Conservation (phyloP, 2,329 filamentous ascomycete genomes). For the Periconia macrospinosa region DNA sequence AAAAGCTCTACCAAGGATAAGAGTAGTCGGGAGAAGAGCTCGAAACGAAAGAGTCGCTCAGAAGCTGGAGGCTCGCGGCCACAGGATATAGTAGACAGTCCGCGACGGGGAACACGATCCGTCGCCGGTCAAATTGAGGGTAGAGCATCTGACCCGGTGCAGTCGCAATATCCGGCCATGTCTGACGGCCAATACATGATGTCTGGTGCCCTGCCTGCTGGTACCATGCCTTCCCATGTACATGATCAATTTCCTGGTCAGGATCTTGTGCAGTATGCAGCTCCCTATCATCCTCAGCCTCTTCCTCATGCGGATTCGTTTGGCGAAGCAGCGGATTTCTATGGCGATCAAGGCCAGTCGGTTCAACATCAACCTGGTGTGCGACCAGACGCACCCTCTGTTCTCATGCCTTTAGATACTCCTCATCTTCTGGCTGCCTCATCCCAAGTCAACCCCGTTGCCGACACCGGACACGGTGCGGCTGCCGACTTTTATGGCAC, state of each 20-base stretch:
- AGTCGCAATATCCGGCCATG: not conserved
- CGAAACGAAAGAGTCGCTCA: conserved; percentile 35
- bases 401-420: conserved; percentile 57
- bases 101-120: conserved; percentile 21
- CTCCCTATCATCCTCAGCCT: conserved; percentile 50
- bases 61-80: conserved; percentile 27
- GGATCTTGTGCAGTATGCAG: conserved; percentile 49
- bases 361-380: conserved; percentile 63
- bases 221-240: conserved; percentile 51
- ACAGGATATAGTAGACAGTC: conserved; percentile 32
- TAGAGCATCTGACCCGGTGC: conserved; percentile 32
- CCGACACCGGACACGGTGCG: conserved; percentile 63
- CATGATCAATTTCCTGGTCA: conserved; percentile 63
- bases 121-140: conserved; percentile 34
- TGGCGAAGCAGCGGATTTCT: conserved; percentile 64
- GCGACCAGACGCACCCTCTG: conserved; percentile 54
- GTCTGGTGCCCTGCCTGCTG: conserved; percentile 35
- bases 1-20: conserved; percentile 19
- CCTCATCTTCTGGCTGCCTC: conserved; percentile 60
- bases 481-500: conserved; percentile 60
- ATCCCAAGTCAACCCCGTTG: conserved; percentile 53
- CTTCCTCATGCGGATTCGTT: conserved; percentile 40
- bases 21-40: conserved; percentile 22
- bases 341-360: conserved; percentile 64
- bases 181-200: conserved; percentile 33